phyloP scores from a whole-genome alignment of 2,329 filamentous ascomycete genomes.

The Neurospora sp. region DNA sequence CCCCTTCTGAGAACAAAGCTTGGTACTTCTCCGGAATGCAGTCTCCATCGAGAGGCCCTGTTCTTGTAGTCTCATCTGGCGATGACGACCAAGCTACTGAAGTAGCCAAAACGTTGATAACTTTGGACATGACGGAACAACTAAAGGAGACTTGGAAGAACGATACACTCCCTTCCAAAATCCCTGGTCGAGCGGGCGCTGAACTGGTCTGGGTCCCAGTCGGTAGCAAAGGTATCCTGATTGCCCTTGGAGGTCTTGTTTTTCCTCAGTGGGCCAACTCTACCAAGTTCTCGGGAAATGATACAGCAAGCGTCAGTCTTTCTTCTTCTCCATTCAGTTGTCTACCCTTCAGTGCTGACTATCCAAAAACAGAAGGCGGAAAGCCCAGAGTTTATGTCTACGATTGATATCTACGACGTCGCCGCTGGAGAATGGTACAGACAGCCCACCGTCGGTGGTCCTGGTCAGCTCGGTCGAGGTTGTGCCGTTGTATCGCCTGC shows the following conservation, averaged over 20 bases:
- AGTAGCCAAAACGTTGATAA: constrained; percentile 48
- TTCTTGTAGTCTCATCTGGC: constrained; percentile 14
- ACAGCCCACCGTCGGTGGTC: constrained; percentile 54
- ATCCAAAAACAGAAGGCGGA: constrained; percentile 38
- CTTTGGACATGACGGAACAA: constrained; percentile 48
- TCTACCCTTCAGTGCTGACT: constrained; percentile 14
- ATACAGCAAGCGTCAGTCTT: constrained; percentile 30
- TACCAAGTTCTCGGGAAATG: constrained; percentile 21
- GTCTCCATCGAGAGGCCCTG: no score
- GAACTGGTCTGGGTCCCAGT: constrained; percentile 71
- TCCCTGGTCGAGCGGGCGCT: constrained; percentile 49
- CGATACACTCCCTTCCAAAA: constrained; percentile 34
- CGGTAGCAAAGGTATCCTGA: constrained; percentile 62
- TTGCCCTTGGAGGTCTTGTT: constrained; percentile 67
- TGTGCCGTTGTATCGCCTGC: constrained; percentile 69
- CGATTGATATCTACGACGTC: constrained; percentile 71
- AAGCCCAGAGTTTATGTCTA: constrained; percentile 61
- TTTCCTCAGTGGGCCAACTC: constrained; percentile 40
- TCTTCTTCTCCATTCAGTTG: not conserved
- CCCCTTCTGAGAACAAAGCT: constrained; percentile 60
- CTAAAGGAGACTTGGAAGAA: constrained; percentile 46
- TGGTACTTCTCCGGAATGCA: constrained; percentile 62
- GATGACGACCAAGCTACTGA: constrained; percentile 29
- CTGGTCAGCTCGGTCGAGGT: constrained; percentile 49
- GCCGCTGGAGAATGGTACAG: constrained; percentile 56